phyloP scores from a whole-genome alignment of 306 rosid genomes.

The Mimosa bimucronata region DNA sequence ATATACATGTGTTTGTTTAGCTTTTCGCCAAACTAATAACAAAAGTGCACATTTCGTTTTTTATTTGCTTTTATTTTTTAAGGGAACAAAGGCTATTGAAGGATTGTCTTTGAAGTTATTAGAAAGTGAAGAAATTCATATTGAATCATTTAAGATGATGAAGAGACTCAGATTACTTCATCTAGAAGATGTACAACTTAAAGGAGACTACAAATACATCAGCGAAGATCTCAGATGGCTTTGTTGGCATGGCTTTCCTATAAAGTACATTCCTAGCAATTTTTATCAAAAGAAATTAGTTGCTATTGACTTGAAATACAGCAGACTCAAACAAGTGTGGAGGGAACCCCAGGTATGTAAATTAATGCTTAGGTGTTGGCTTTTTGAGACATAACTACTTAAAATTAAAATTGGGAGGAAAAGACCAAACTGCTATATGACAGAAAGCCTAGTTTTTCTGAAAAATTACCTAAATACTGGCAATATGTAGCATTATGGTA shows the following conservation, averaged over 20 bases:
- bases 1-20: no score
- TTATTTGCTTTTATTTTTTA: no score
- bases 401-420: not conserved
- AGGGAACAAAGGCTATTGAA: no score
- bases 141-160: not conserved
- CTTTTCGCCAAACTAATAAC: no score
- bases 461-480: not conserved
- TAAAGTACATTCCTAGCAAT: not conserved
- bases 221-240: not conserved
- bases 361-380: not conserved
- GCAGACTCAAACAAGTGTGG: not conserved
- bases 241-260: not conserved
- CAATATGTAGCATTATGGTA: not conserved
- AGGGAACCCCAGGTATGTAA: not conserved
- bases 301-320: not conserved
- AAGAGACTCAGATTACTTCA: not conserved
- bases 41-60: no score
- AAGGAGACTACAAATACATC: not conserved
- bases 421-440: not conserved
- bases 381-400: no score
- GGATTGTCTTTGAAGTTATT: not conserved
- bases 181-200: not conserved
- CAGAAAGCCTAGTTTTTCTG: not conserved
- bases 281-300: not conserved
- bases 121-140: not conserved